phyloP scores from a whole-genome alignment of 2,329 filamentous ascomycete genomes.

The Orbilia oligospora region DNA sequence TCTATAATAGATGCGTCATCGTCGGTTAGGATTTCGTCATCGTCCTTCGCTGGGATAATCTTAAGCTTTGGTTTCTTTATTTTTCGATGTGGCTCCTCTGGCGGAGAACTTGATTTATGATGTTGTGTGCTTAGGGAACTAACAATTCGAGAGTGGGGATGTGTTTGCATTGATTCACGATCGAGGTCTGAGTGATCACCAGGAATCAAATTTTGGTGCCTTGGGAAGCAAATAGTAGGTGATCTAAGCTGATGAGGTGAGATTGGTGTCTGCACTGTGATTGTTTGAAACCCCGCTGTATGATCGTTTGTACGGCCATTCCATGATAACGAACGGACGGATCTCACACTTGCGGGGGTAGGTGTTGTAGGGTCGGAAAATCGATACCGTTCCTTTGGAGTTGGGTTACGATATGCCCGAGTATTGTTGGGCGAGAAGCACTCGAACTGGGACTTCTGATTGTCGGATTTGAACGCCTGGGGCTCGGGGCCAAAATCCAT shows the following conservation, averaged over 20 bases:
- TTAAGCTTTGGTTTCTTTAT: constrained; percentile 12
- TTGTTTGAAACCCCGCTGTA: constrained; percentile 1
- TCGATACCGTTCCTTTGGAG: constrained; percentile 36
- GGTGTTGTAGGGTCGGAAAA: constrained; percentile 52
- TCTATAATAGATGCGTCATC: constrained; percentile 52
- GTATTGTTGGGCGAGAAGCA: constrained; percentile 21
- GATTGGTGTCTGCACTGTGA: constrained; percentile 24
- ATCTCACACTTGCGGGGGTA: constrained; percentile 42
- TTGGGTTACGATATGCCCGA: constrained; percentile 13
- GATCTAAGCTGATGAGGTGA: constrained; percentile 31
- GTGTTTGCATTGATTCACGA: constrained; percentile 51
- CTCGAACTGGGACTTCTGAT: constrained; percentile 15
- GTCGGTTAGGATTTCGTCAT: constrained; percentile 53
- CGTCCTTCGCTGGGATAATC: constrained; percentile 17
- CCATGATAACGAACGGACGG: constrained; percentile 50
- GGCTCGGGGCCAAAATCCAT: constrained; percentile 5
- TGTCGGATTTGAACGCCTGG: background rate
- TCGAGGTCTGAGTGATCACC: constrained; percentile 12
- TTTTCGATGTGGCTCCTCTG: background rate
- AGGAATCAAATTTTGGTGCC: constrained; percentile 16
- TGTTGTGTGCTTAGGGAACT: constrained; percentile 30
- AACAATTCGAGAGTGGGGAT: constrained; percentile 36
- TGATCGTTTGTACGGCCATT: constrained; percentile 27
- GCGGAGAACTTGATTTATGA: background rate
- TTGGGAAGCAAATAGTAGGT: constrained; percentile 21